Percentiles rank a stretch among this genome's conserved stretches.
Conservation (phyloP, 192 early-diverging fungal genomes). For the Coemansia sp. region DNA sequence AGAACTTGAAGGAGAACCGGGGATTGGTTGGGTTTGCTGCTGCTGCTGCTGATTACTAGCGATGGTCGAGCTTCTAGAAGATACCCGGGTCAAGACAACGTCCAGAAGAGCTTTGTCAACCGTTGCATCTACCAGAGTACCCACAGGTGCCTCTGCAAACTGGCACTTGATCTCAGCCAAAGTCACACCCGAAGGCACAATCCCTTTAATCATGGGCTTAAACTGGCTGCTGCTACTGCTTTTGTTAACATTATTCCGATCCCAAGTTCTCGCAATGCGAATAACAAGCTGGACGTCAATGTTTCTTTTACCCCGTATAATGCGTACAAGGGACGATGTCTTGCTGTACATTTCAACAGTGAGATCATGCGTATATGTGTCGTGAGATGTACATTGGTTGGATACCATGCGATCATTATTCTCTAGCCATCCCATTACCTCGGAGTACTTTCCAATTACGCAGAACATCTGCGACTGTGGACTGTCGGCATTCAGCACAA, state of each 20-base stretch:
- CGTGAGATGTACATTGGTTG: slow-evolving; percentile 19
- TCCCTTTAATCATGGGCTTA: slow-evolving; percentile 38
- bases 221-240: slow-evolving; percentile 24
- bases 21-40: neutral
- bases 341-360: slow-evolving; percentile 35
- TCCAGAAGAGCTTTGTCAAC: slow-evolving; percentile 17
- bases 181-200: slow-evolving; percentile 40
- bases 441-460: slow-evolving; percentile 30
- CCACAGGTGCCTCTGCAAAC: slow-evolving; percentile 14
- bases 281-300: slow-evolving; percentile 38
- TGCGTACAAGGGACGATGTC: slow-evolving; percentile 18
- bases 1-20: neutral
- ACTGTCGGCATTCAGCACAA: slow-evolving; percentile 31
- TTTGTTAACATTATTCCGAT: slow-evolving; percentile 1
- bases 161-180: slow-evolving; percentile 23
- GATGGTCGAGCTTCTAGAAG: slow-evolving; percentile 12
- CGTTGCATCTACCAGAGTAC: slow-evolving; percentile 22
- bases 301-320: slow-evolving; percentile 18
- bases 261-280: slow-evolving; percentile 45
- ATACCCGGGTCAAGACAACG: slow-evolving; percentile 21
- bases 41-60: neutral
- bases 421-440: slow-evolving; percentile 34
- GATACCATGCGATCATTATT: slow-evolving; percentile 15
- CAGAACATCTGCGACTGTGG: slow-evolving; percentile 37
- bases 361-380: slow-evolving; percentile 48